Evolutionary conservation across 176 grass and related monocot genomes (phyloP).

Genomic region (Triticum aestivum): DNA sequence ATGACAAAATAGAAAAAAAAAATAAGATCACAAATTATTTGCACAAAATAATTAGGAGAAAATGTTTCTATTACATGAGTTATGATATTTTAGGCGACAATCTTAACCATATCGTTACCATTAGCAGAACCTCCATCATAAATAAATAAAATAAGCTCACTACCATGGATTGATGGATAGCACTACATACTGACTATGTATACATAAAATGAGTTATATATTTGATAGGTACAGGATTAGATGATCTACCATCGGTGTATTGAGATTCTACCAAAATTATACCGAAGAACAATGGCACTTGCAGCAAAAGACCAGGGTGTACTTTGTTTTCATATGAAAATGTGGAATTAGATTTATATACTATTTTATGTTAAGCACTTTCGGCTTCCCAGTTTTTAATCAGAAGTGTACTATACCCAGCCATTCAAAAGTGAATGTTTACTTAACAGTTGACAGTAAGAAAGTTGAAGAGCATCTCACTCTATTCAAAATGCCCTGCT

Average conservation of each 20-base stretch:
- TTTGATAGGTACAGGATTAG: background rate
- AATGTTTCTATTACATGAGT: background rate
- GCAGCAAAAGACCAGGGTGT: background rate
- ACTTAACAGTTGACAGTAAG: background rate
- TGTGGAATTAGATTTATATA: background rate
- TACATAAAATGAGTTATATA: background rate
- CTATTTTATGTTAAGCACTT: background rate
- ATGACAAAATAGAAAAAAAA: conserved; percentile 1
- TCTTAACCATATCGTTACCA: background rate
- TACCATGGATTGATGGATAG: background rate
- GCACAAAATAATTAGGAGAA: background rate
- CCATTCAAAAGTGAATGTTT: background rate
- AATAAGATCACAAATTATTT: background rate
- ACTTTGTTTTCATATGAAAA: conserved; percentile 8
- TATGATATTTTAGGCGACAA: background rate
- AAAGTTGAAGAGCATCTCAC: background rate
- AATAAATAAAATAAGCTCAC: background rate
- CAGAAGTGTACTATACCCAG: background rate
- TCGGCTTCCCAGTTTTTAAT: background rate
- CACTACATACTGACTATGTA: background rate
- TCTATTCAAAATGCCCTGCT: background rate
- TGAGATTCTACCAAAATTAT: conserved; percentile 8
- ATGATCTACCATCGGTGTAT: background rate
- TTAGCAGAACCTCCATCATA: background rate
- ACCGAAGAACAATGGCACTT: background rate